Evolutionary conservation across 2,329 filamentous ascomycete genomes (phyloP).

Genomic region (Cryoendolithus antarcticus): DNA sequence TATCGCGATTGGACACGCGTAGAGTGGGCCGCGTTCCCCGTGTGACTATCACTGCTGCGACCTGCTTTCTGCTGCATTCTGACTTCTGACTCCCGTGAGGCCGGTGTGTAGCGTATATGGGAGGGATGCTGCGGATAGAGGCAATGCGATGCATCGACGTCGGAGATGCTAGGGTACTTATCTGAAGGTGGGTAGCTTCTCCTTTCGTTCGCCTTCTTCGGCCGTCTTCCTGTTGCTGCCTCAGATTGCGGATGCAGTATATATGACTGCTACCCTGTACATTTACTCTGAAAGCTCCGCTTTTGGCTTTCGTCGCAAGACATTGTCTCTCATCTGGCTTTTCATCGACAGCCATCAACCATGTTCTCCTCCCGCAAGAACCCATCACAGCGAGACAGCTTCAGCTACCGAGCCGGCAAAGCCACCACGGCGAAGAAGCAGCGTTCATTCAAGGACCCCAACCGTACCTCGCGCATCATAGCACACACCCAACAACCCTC

Average conservation of each 20-base stretch:
- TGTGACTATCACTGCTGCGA: slow-evolving; percentile 2
- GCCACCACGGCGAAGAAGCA: slow-evolving; percentile 22
- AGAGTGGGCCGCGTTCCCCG: slow-evolving; percentile 1
- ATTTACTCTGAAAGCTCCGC: slow-evolving; percentile 5
- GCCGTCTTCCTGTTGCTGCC: background rate
- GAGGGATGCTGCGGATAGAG: background rate
- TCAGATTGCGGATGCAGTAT: background rate
- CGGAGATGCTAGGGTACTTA: background rate
- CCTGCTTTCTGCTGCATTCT: slow-evolving; percentile 5
- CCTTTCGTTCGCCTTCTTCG: background rate
- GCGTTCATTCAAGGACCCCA: slow-evolving; percentile 22
- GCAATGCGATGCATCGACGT: slow-evolving; percentile 2
- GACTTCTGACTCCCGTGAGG: no score
- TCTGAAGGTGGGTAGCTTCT: slow-evolving; percentile 3
- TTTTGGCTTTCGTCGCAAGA: background rate
- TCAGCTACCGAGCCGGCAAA: slow-evolving; percentile 21
- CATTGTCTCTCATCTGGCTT: background rate
- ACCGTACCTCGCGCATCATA: slow-evolving; percentile 14
- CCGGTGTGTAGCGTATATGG: no score
- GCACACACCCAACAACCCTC: slow-evolving; percentile 12
- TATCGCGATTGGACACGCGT: slow-evolving; percentile 5
- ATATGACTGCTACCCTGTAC: slow-evolving; percentile 8
- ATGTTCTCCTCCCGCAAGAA: slow-evolving; percentile 20
- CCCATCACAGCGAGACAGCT: slow-evolving; percentile 23
- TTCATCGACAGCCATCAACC: background rate